Evolutionary conservation across 129 eudicot species (phyloP).

Genomic region (Chrysanthemum lavandulifolium): DNA sequence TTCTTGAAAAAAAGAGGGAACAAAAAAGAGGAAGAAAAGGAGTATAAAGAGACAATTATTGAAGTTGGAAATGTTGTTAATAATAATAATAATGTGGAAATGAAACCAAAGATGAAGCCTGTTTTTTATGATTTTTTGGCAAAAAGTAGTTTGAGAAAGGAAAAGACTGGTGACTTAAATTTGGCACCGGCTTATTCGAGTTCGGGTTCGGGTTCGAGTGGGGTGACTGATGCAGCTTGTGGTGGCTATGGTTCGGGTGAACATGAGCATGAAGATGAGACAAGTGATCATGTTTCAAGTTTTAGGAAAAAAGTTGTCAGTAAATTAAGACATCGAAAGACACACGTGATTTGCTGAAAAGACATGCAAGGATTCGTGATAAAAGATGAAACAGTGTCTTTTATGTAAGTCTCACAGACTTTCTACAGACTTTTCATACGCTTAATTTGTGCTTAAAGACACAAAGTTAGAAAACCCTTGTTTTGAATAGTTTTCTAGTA

Average conservation of each 20-base stretch:
- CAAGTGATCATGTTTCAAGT: slow-evolving; percentile 49
- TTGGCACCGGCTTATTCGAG: background rate
- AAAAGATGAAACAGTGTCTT: no score
- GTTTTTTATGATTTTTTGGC: background rate
- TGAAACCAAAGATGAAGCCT: background rate
- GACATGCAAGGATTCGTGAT: no score
- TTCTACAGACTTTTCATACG: no score
- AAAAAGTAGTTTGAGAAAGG: background rate
- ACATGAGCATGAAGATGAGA: slow-evolving; percentile 45
- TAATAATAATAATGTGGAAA: background rate
- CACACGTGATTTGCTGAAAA: no score
- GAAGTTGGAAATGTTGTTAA: background rate
- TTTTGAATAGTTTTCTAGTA: background rate
- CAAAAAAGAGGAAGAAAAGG: background rate
- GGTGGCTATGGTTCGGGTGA: slow-evolving; percentile 16
- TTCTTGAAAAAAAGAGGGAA: slow-evolving; percentile 11
- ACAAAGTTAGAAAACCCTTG: no score
- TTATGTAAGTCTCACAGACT: no score
- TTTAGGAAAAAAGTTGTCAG: slow-evolving; percentile 37
- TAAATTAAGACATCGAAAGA: background rate
- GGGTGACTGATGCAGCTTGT: background rate
- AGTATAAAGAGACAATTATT: background rate
- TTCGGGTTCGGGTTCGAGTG: slow-evolving; percentile 6
- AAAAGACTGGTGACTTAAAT: background rate
- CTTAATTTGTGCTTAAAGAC: no score